Evolutionary conservation across 768 basidiomycete species (phyloP), one percentile per base, ranked within the genome.

Genomic region (Phanerochaete carnosa): DNA sequence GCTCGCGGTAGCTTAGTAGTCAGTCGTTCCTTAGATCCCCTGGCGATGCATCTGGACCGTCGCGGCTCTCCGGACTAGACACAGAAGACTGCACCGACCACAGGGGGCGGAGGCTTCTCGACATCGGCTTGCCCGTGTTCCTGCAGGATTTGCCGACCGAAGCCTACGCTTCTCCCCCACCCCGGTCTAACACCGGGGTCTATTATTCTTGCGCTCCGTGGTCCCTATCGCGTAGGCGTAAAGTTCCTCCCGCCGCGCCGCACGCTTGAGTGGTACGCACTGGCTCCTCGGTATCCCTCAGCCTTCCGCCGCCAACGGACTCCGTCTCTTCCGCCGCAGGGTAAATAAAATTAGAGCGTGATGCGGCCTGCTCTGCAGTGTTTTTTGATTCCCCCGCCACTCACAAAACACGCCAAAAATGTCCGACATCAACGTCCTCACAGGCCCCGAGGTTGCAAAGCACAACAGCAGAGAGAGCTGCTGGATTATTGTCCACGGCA

Each of bases 401-500:
- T n/a, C 19, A 33, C 52, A 11, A 39, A 32, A 19, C 35, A 1
- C n/a, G 35, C 35, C 19, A 4, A 55, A 55, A 43, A 55, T 55
- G 54, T 55, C 54, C 5, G 54, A 55, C 23, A 55, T 55, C 54
- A 37, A 35, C 23, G 30, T 59, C 32, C 62, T 62, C 23, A 58
- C 70, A 2, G 70, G 70, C 9, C 58, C 80, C 61, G 77, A 81
- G 59, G 82, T 87, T 28, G 81, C 84, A 5, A 61, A 76, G 63
- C 86, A 87, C 66, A 83, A 82, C 65, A 76, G 72, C 46, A 74
- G 87, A n/a, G 82, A 88, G 58, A 84, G 82, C 63, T 88, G 88
- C 65, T 90, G 89, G 89, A 92, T 94, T 61, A 92, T 94, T 60
- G 88, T 94, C 0, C 90, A 94, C 66, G 89, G 73, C 25, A 71